A percentile compares a stretch with the other conserved stretches of the same genome.
phyloP scores from a whole-genome alignment of 805 yeast genomes.

The Cyberlindnera samutprakarnensis region DNA sequence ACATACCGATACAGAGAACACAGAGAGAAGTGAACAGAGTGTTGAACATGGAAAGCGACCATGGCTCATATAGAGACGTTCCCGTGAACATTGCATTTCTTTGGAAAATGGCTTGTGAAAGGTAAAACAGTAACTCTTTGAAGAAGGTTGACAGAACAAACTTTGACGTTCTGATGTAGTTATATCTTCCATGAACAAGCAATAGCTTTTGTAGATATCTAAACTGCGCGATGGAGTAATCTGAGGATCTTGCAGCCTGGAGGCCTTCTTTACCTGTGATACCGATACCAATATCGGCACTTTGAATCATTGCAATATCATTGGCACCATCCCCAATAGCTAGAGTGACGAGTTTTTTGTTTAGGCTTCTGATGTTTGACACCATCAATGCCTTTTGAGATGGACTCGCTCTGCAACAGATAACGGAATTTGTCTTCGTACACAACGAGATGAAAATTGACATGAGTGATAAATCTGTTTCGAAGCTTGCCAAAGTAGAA shows the following conservation, averaged over 20 bases:
- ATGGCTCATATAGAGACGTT: slow-evolving; percentile 84
- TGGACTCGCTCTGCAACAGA: slow-evolving; percentile 95
- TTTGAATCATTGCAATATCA: slow-evolving; percentile 98
- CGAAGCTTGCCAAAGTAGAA: slow-evolving; percentile 67
- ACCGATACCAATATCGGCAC: slow-evolving; percentile 97
- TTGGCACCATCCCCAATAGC: slow-evolving; percentile 99
- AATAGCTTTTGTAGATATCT: slow-evolving; percentile 73
- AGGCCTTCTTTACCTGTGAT: slow-evolving; percentile 96
- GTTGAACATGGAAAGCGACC: slow-evolving; percentile 97
- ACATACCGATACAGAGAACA: slow-evolving; percentile 89
- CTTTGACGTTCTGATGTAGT: slow-evolving; percentile 84
- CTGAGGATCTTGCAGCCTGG: slow-evolving; percentile 94
- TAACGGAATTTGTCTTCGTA: slow-evolving; percentile 80
- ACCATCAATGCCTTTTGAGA: slow-evolving; percentile 94
- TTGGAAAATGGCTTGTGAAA: slow-evolving; percentile 85
- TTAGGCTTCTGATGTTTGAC: slow-evolving; percentile 61
- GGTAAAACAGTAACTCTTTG: slow-evolving; percentile 84
- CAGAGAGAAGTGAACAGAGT: slow-evolving; percentile 92
- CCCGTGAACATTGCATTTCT: slow-evolving; percentile 86
- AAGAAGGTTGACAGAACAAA: slow-evolving; percentile 91
- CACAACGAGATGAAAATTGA: slow-evolving; percentile 79
- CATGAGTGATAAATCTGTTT: slow-evolving; percentile 63
- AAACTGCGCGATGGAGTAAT: slow-evolving; percentile 93
- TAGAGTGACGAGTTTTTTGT: slow-evolving; percentile 67
- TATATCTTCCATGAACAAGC: slow-evolving; percentile 93